Conservation (phyloP, 75 land plant species). For the Pseudotsuga menziesii region DNA sequence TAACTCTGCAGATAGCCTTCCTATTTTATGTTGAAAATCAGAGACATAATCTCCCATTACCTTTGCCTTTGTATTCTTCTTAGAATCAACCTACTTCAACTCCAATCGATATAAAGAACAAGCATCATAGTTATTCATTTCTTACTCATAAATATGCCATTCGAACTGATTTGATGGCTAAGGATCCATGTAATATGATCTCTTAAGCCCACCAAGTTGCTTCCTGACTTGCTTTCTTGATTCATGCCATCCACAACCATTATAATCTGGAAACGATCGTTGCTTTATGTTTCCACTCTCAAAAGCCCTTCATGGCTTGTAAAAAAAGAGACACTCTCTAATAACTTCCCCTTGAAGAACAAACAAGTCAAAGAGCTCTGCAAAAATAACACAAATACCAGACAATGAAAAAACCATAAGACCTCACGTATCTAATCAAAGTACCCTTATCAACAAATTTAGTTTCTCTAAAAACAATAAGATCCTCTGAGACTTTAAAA, state of each 20-base stretch:
- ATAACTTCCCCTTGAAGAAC: constrained; percentile 79
- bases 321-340: constrained; percentile 93
- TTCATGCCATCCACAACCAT: constrained; percentile 96
- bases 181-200: constrained; percentile 98
- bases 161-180: constrained; percentile 68
- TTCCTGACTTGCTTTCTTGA: constrained; percentile 95
- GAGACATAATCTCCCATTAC: constrained; percentile 44
- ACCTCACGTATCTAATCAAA: not conserved
- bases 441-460: not conserved
- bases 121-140: constrained; percentile 66
- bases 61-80: constrained; percentile 66
- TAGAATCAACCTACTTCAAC: constrained; percentile 75
- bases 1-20: constrained; percentile 57
- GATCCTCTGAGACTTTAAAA: not conserved
- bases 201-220: constrained; percentile 79
- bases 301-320: constrained; percentile 94
- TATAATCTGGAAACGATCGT: constrained; percentile 88
- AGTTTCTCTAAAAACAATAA: not conserved
- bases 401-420: not conserved
- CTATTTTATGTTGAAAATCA: constrained; percentile 85
- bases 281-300: constrained; percentile 95
- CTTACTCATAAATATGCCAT: constrained; percentile 95
- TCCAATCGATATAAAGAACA: constrained; percentile 89
- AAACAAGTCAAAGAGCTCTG: constrained; percentile 84
- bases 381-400: not conserved